Base-by-base conservation (phyloP, 176 grass and related monocot species). In the Oryza brachyantha region DNA sequence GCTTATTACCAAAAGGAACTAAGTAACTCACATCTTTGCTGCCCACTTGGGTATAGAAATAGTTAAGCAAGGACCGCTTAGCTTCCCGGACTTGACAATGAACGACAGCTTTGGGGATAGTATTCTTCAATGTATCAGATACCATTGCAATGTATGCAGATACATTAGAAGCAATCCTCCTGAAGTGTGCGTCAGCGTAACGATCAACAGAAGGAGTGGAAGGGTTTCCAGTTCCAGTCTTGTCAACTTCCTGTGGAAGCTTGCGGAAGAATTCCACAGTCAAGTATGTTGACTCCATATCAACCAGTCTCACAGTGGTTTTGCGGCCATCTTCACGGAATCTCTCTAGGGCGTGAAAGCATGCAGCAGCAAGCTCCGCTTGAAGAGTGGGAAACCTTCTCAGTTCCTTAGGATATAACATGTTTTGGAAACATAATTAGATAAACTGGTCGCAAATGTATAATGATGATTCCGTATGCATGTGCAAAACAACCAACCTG, bases 221-320 rank as follows among this genome's bases (percentile, higher is more conserved):
- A 83, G 84, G 74, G 72, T 87, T 88, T 64, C 77, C 82, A 73
- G 81, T 13, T 62, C 61, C 87, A 64, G 74, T 42, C 81, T 91
- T 97, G 11, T 91, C 93, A 48, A 91, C 77, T 88, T 93, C 90
- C 82, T 93, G 93, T 68, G 93, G 88, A 70, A 97, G 93, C 73
- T 93, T 93, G 72, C 93, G 82, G 86, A 97, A 97, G 83, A 97
- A 97, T 22, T 97, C 93, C 62, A 93, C 93, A 0, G 93, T 97
- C 72, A 93, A 81, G 79, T 97, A 97, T 66, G 88, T 75, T 5
- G 90, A 35, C 72, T 97, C 93, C 93, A 97, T 97, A 35, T 97
- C 93, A 79, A 97, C 93, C 61, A 97, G 43, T 5, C 93, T 79
- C 63, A 97, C 29, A 76, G 88, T 85, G 68, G 93, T 97, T 79